Conservation (phyloP, 2,329 filamentous ascomycete species). For the Scorias spongiosa region DNA sequence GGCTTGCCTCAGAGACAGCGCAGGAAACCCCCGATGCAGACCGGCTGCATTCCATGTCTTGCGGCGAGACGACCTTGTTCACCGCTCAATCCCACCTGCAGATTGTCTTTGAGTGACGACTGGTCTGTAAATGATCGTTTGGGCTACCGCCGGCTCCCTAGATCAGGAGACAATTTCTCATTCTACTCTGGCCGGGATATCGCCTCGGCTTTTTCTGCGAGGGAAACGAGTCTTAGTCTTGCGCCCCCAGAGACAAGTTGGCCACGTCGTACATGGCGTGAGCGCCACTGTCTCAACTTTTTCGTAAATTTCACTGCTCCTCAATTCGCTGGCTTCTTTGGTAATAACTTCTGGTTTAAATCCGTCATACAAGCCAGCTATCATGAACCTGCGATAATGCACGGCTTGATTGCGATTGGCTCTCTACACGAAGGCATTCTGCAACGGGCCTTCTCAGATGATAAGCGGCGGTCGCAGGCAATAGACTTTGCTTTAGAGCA, state of each 20-base stretch:
- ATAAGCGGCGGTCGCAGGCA: slow-evolving; percentile 16
- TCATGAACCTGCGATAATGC: slow-evolving; percentile 18
- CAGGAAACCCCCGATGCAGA: slow-evolving; percentile 10
- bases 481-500: slow-evolving; percentile 19
- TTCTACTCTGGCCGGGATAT: no score
- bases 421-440: slow-evolving; percentile 20
- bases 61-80: slow-evolving; percentile 7
- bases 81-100: slow-evolving; percentile 14
- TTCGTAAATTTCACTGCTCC: slow-evolving; percentile 25
- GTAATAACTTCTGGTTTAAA: slow-evolving; percentile 18
- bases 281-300: slow-evolving; percentile 19
- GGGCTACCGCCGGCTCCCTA: background rate
- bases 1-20: background rate
- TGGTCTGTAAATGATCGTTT: slow-evolving; percentile 12
- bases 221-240: slow-evolving; percentile 5
- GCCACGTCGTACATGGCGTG: slow-evolving; percentile 16
- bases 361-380: slow-evolving; percentile 19
- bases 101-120: slow-evolving; percentile 14
- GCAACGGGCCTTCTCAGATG: slow-evolving; percentile 16
- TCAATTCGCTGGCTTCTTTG: slow-evolving; percentile 20
- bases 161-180: background rate
- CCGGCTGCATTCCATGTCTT: slow-evolving; percentile 20
- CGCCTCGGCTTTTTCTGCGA: background rate
- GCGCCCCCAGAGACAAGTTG: slow-evolving; percentile 16
- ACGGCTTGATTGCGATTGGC: slow-evolving; percentile 19